phyloP scores from a whole-genome alignment of 2,329 filamentous ascomycete genomes.

The Cytospora schulzeri region DNA sequence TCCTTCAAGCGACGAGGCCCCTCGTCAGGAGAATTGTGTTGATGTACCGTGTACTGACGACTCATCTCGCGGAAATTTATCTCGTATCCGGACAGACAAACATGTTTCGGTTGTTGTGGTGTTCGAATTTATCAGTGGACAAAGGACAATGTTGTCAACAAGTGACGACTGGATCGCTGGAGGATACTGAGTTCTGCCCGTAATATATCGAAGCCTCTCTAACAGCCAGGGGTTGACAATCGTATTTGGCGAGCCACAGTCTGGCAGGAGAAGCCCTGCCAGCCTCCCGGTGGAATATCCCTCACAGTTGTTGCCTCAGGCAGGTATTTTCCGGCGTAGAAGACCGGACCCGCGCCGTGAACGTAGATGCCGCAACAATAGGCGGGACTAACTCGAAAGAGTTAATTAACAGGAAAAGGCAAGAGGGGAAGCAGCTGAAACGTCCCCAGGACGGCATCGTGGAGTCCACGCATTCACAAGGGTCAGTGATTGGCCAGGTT shows the following conservation, averaged over 20 bases:
- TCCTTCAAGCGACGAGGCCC: not conserved
- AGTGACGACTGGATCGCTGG: not conserved
- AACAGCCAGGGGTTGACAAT: not conserved
- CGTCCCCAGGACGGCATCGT: conserved; percentile 23
- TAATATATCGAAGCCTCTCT: not conserved
- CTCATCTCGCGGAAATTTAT: not conserved
- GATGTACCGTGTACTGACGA: not conserved
- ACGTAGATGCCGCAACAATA: not conserved
- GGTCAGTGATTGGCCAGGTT: conserved; percentile 33
- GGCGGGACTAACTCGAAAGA: conserved; percentile 9
- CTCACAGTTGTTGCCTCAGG: conserved; percentile 1
- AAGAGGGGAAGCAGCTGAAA: conserved; percentile 34
- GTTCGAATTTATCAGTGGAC: not conserved
- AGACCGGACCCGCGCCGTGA: conserved; percentile 7
- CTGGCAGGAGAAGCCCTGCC: not conserved
- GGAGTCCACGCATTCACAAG: conserved; percentile 7
- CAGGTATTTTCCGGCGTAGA: not conserved
- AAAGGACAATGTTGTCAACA: not conserved
- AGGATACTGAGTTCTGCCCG: not conserved
- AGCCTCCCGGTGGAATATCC: not conserved
- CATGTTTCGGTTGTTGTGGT: not conserved
- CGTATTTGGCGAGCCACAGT: not conserved
- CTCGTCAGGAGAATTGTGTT: not conserved
- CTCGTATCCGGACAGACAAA: not conserved
- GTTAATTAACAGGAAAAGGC: conserved; percentile 4